phyloP scores from a whole-genome alignment of 1,139 yeast species.

The Taphrina communis region DNA sequence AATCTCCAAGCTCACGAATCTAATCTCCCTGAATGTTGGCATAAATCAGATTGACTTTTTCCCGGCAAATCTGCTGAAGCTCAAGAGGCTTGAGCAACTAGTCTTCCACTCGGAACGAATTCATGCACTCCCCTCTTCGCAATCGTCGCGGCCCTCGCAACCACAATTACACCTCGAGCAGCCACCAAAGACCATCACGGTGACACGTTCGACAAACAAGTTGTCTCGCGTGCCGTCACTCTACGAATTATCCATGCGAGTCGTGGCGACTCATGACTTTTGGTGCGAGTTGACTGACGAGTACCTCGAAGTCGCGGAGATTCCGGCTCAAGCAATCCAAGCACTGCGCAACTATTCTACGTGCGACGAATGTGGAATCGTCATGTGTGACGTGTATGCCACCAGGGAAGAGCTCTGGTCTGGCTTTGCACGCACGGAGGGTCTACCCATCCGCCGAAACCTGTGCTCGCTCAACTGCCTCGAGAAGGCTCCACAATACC shows the following conservation, averaged over 20 bases:
- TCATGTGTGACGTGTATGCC: conserved; percentile 37
- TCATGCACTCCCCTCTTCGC: conserved; percentile 6
- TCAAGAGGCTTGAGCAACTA: conserved; percentile 32
- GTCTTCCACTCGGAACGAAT: conserved; percentile 26
- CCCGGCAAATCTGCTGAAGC: conserved; percentile 31
- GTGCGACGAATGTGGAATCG: conserved; percentile 36
- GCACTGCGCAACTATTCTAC: conserved; percentile 11
- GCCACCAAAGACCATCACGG: conserved; percentile 27
- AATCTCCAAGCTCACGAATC: conserved; percentile 32
- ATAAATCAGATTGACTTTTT: conserved; percentile 37
- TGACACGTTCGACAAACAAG: conserved; percentile 18
- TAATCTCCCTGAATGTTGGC: conserved; percentile 37
- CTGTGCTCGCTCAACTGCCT: conserved; percentile 35
- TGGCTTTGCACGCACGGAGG: conserved; percentile 37
- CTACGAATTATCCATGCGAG: conserved; percentile 32
- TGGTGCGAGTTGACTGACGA: conserved; percentile 17
- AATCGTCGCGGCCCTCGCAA: conserved; percentile 28
- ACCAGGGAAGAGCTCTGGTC: conserved; percentile 39
- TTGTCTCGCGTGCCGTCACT: conserved; percentile 30
- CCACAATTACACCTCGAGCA: conserved; percentile 4
- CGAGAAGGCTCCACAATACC: conserved; percentile 35
- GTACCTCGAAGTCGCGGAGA: conserved; percentile 17
- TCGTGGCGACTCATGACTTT: conserved; percentile 22
- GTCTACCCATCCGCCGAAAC: conserved; percentile 38
- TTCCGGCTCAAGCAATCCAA: conserved; percentile 27